Base-by-base conservation (phyloP, 371 early-diverging fungal genomes). In the Circinella umbellata region DNA sequence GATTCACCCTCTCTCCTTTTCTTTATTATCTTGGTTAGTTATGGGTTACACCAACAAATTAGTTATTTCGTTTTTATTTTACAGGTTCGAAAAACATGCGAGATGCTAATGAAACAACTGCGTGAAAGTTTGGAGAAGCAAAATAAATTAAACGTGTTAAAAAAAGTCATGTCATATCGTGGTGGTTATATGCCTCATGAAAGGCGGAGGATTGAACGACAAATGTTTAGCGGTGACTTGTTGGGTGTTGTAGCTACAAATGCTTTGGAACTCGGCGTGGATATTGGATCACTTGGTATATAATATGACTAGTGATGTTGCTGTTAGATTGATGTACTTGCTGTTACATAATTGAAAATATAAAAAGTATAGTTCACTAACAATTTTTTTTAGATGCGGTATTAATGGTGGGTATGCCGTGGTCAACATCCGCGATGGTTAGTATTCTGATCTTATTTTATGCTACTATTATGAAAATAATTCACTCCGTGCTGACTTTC, bases 221-320 rank as follows among this genome's bases (percentile, higher is more conserved):
- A 75, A 59, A 68, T 92, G 73, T 89, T 89, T 68, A 48, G 66
- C 15, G 89, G 89, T 10, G 74, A 82, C 14, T 62, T 89, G 5
- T 63, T 80, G 18, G 76, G 80, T 20, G 87, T 92, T 6, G 80
- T 92, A 3, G 83, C 91, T 4, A 92, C 93, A 7, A 90, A 83
- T 59, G 93, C 93, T 0, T 74, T 92, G 38, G 93, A 92, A 67
- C 69, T 92, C 17, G 93, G 93, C 14, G 82, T 92, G 7, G 91
- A 92, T 73, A 87, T 92, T 61, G 93, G 93, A 3, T 63, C 75
- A 13, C 71, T 89, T 35, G 88, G 84, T 80, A 80, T 8, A 20
- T 47, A 35, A 20, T 13, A 47, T 14, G 0, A 51, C 47, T 11
- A 47, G 15, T 47, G 1, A 1, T 47, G 47, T 15, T 51, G 15